Evolutionary conservation across 768 basidiomycete species (phyloP).

Genomic region (Collybia nuda): DNA sequence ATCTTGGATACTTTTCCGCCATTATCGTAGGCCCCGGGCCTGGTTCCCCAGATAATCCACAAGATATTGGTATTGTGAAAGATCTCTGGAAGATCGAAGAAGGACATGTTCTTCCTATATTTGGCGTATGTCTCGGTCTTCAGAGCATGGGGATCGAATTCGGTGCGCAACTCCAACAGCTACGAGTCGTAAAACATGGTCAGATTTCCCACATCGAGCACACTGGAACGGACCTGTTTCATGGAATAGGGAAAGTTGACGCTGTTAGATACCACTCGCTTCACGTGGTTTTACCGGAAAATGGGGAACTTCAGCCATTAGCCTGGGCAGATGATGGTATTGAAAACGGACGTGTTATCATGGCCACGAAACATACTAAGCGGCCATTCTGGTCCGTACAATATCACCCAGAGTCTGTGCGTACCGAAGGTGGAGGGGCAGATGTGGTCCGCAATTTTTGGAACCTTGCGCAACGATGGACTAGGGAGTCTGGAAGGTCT

Average conservation of each 20-base stretch:
- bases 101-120: conserved; percentile 59
- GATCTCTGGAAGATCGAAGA: conserved; percentile 68
- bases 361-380: conserved; percentile 65
- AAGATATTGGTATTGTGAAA: conserved; percentile 68
- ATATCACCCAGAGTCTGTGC: conserved; percentile 85
- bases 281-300: conserved; percentile 49
- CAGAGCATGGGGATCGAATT: conserved; percentile 71
- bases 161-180: conserved; percentile 59
- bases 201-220: conserved; percentile 70
- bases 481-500: conserved; percentile 32
- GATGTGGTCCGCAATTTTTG: conserved; percentile 76
- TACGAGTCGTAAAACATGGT: conserved; percentile 76
- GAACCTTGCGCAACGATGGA: conserved; percentile 64
- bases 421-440: conserved; percentile 68
- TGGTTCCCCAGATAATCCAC: conserved; percentile 63
- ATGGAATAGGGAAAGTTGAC: conserved; percentile 47
- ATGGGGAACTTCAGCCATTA: conserved; percentile 57
- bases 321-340: conserved; percentile 72
- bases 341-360: conserved; percentile 69
- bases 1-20: conserved; percentile 63
- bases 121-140: conserved; percentile 82
- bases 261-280: conserved; percentile 85
- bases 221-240: conserved; percentile 57
- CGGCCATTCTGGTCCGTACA: conserved; percentile 87
- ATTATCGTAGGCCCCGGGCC: conserved; percentile 80